phyloP scores from a whole-genome alignment of 176 grass and related monocot species.

The Ensete glaucum region DNA sequence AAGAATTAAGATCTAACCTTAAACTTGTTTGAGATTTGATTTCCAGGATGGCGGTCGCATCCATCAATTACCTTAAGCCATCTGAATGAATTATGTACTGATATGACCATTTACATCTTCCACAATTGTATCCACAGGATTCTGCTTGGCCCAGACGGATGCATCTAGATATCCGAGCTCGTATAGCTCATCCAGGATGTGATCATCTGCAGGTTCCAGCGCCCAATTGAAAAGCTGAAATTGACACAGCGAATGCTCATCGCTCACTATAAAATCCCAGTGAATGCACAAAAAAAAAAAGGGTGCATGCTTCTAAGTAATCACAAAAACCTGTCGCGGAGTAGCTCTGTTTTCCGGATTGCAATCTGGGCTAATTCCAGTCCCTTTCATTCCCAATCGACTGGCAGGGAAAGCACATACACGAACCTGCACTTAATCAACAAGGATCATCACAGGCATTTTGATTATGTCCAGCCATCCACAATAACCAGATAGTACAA shows the following conservation, averaged over 20 bases:
- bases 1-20: not conserved
- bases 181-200: conserved; percentile 63
- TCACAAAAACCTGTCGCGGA: conserved; percentile 59
- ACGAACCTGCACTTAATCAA: conserved; percentile 35
- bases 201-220: conserved; percentile 83
- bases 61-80: not conserved
- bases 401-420: conserved; percentile 69
- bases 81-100: not conserved
- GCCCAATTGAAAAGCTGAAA: conserved; percentile 98
- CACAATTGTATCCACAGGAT: conserved; percentile 23
- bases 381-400: conserved; percentile 55
- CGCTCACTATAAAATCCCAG: not conserved
- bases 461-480: not conserved
- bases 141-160: conserved; percentile 61
- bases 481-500: not conserved
- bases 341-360: conserved; percentile 82
- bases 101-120: conserved; percentile 17
- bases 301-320: not conserved
- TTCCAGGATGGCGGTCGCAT: not conserved
- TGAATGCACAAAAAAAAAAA: not conserved
- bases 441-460: not conserved
- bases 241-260: not conserved
- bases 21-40: not conserved
- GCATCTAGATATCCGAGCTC: conserved; percentile 82
- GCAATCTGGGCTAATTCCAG: conserved; percentile 83